Conservation (phyloP, 495 filamentous ascomycete genomes). For the Talaromyces thailandensis region DNA sequence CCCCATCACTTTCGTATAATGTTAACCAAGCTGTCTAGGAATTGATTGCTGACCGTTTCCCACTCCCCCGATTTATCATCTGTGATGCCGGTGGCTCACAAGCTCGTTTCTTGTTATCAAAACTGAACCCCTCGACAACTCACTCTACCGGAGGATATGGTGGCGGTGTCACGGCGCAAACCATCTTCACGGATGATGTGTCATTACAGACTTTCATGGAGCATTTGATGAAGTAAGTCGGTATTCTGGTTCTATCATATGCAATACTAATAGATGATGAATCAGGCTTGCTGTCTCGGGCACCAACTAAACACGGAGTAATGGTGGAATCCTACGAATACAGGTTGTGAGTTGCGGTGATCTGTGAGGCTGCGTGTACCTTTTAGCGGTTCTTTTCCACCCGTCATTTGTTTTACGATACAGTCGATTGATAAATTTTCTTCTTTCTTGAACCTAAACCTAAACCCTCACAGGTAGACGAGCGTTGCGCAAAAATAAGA, state of each 20-base stretch:
- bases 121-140: constrained; percentile 97
- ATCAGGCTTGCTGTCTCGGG: constrained; percentile 54
- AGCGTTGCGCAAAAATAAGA: neutral
- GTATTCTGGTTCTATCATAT: neutral
- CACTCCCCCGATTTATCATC: constrained; percentile 95
- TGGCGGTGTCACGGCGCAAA: constrained; percentile 86
- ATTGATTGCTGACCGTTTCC: constrained; percentile 94
- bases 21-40: constrained; percentile 49
- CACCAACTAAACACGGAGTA: constrained; percentile 41
- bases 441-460: neutral
- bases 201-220: constrained; percentile 99
- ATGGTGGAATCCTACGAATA: constrained; percentile 24
- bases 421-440: constrained; percentile 17
- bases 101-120: constrained; percentile 93
- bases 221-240: constrained; percentile 91
- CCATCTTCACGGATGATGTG: constrained; percentile 98
- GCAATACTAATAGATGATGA: constrained; percentile 23
- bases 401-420: constrained; percentile 22
- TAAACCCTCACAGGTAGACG: neutral
- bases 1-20: neutral
- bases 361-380: constrained; percentile 26
- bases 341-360: constrained; percentile 16
- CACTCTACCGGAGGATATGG: constrained; percentile 90
- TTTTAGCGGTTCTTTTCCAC: constrained; percentile 32
- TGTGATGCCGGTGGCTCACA: constrained; percentile 98